phyloP scores from a whole-genome alignment of 176 grass and related monocot species.

The Oryza australiensis region DNA sequence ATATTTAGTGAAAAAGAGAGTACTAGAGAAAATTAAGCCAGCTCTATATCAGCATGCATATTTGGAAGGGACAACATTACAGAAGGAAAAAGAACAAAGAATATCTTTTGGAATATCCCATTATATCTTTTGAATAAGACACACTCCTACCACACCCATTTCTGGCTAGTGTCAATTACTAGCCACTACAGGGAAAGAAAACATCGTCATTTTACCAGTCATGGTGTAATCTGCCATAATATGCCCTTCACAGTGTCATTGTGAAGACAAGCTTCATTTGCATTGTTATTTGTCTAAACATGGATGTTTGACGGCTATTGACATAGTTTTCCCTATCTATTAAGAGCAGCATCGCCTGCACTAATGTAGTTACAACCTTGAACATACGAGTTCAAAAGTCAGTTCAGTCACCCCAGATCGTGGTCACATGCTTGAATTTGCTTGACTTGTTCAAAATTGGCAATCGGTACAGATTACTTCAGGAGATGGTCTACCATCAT shows the following conservation, averaged over 20 bases:
- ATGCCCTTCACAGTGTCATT: background rate
- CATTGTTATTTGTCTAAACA: background rate
- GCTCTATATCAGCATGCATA: background rate
- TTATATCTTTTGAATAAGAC: background rate
- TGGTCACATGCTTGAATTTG: background rate
- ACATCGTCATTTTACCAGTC: background rate
- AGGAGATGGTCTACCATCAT: background rate
- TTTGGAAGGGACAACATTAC: background rate
- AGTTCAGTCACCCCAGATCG: background rate
- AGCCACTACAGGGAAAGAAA: background rate
- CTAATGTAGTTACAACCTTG: background rate
- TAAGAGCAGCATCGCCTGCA: background rate
- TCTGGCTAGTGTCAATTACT: background rate
- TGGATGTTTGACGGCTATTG: background rate
- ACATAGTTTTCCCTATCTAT: background rate
- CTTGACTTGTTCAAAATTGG: background rate
- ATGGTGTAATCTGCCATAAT: background rate
- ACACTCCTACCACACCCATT: background rate
- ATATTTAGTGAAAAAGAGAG: background rate
- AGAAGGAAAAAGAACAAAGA: background rate
- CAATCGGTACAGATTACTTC: background rate
- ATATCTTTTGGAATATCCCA: too few species aligned
- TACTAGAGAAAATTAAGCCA: background rate
- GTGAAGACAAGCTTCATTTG: background rate
- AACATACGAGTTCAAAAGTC: background rate